Conservation (phyloP, 371 early-diverging fungal genomes). For the Zancudomyces culisetae region DNA sequence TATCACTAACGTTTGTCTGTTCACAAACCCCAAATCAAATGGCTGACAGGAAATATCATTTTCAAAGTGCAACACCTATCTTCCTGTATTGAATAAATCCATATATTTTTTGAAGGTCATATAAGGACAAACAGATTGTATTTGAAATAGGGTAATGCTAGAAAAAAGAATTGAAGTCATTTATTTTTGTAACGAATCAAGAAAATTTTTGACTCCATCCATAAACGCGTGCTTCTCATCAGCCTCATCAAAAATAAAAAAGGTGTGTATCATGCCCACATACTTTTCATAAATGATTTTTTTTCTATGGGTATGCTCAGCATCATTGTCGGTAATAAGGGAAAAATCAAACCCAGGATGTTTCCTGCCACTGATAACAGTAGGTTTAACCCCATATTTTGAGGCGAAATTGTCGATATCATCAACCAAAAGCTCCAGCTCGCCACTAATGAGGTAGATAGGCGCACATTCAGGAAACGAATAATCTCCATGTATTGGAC, state of each 20-base stretch:
- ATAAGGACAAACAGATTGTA: too few relatives aligned
- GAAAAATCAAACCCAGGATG: slow-evolving; percentile 1
- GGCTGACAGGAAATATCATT: too few relatives aligned
- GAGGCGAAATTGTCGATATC: slow-evolving; percentile 12
- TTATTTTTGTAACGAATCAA: too few relatives aligned
- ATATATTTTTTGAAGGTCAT: too few relatives aligned
- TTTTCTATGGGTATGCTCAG: too few relatives aligned
- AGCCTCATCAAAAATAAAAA: background rate
- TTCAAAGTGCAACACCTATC: too few relatives aligned
- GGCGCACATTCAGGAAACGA: slow-evolving; percentile 27
- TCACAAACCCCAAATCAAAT: too few relatives aligned
- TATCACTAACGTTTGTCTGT: too few relatives aligned
- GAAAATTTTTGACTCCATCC: background rate
- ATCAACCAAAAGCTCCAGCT: slow-evolving; percentile 11
- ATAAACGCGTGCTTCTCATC: background rate
- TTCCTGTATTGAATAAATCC: too few relatives aligned
- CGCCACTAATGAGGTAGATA: slow-evolving; percentile 28
- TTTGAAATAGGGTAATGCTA: too few relatives aligned
- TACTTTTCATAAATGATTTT: slow-evolving; percentile 1
- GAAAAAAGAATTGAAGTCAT: too few relatives aligned
- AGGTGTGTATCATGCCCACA: background rate
- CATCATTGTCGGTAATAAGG: too few relatives aligned
- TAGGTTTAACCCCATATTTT: background rate
- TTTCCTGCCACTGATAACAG: background rate
- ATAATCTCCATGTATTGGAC: slow-evolving; percentile 27